phyloP scores from a whole-genome alignment of 2,329 filamentous ascomycete genomes.

The Paraphoma chrysanthemicola region DNA sequence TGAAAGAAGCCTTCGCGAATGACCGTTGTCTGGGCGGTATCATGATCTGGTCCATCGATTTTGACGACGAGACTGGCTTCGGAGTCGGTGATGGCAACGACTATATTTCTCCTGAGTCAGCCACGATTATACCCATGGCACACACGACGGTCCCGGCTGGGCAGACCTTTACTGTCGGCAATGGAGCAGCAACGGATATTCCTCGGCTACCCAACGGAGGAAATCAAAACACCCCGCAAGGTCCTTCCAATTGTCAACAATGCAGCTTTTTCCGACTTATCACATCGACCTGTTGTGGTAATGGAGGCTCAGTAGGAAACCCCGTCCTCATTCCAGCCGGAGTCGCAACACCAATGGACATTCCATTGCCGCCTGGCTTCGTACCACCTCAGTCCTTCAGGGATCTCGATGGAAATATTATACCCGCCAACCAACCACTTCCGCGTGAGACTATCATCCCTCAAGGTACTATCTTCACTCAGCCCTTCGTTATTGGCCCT shows the following conservation, averaged over 20 bases:
- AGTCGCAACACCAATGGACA: slow-evolving; percentile 14
- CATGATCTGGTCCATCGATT: slow-evolving; percentile 29
- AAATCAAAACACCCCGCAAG: slow-evolving; percentile 9
- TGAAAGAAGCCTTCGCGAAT: slow-evolving; percentile 55
- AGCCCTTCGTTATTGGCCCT: slow-evolving; percentile 45
- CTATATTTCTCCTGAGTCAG: slow-evolving; percentile 11
- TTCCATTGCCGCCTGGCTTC: slow-evolving; percentile 11
- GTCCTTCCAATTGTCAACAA: slow-evolving; percentile 9
- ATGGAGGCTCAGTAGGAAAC: slow-evolving; percentile 3
- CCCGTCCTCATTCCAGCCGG: slow-evolving; percentile 7
- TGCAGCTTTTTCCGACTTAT: slow-evolving; percentile 15
- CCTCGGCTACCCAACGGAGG: slow-evolving; percentile 10
- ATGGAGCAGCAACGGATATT: slow-evolving; percentile 8
- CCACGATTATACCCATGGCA: slow-evolving; percentile 7
- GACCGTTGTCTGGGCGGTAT: slow-evolving; percentile 27
- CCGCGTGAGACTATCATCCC: slow-evolving; percentile 39
- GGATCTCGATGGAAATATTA: slow-evolving; percentile 26
- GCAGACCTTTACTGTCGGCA: slow-evolving; percentile 7
- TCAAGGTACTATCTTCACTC: slow-evolving; percentile 53
- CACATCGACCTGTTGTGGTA: slow-evolving; percentile 15
- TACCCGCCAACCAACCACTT: slow-evolving; percentile 35
- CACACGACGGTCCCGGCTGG: slow-evolving; percentile 11
- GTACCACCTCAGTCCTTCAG: slow-evolving; percentile 19
- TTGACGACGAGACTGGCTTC: slow-evolving; percentile 16
- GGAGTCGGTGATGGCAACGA: slow-evolving; percentile 12